Evolutionary conservation across 2,329 filamentous ascomycete genomes (phyloP).

Genomic region (Colletotrichum graminicola): DNA sequence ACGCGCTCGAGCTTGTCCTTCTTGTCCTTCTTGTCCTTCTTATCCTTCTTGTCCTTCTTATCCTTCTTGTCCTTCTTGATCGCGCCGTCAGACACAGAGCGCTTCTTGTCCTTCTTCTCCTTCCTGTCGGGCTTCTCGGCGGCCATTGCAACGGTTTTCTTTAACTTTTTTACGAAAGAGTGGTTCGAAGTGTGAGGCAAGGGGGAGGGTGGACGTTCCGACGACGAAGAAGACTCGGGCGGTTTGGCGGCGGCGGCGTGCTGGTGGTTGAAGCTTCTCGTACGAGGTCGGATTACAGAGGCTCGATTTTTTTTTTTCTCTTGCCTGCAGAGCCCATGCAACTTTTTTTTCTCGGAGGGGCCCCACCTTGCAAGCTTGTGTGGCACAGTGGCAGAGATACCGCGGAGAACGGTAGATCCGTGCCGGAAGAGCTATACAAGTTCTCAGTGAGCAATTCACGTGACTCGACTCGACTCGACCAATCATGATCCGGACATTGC

Average conservation of each 20-base stretch:
- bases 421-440: slow-evolving; percentile 3
- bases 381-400: neutral
- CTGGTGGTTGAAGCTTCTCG: slow-evolving; percentile 23
- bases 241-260: neutral
- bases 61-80: slow-evolving; percentile 63
- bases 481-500: slow-evolving; percentile 21
- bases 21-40: slow-evolving; percentile 71
- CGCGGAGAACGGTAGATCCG: slow-evolving; percentile 14
- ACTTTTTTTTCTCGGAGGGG: slow-evolving; percentile 25
- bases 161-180: neutral
- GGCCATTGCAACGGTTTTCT: slow-evolving; percentile 55
- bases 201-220: neutral
- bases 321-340: neutral
- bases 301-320: slow-evolving; percentile 26
- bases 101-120: slow-evolving; percentile 53
- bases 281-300: neutral
- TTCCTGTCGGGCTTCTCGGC: slow-evolving; percentile 63
- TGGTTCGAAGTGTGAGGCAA: neutral
- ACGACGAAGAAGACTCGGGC: neutral
- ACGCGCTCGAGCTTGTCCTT: slow-evolving; percentile 74
- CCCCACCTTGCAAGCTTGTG: neutral
- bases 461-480: accelerated
- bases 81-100: slow-evolving; percentile 46
- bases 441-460: neutral
- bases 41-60: slow-evolving; percentile 65